A percentile compares a stretch with the other conserved stretches of the same genome.
phyloP scores from a whole-genome alignment of 2,329 filamentous ascomycete genomes.

The Biscogniauxia sp. region DNA sequence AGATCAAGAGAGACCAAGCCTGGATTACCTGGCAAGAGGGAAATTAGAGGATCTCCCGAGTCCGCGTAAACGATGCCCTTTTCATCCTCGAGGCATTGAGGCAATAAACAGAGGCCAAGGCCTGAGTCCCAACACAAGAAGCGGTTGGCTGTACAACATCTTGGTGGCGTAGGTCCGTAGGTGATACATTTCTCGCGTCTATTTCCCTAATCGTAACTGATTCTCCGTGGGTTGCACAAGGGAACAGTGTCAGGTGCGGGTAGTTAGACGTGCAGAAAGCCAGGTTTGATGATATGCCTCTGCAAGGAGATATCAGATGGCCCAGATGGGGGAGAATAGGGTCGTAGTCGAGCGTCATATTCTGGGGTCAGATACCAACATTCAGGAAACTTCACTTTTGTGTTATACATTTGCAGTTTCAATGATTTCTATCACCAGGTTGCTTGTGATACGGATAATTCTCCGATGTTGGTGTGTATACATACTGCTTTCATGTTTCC shows the following conservation, averaged over 20 bases:
- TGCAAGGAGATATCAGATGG: neutral
- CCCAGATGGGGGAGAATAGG: neutral
- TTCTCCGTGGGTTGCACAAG: neutral
- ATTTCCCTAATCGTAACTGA: neutral
- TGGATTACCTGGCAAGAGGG: neutral
- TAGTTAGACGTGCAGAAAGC: neutral
- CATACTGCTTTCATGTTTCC: neutral
- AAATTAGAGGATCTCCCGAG: neutral
- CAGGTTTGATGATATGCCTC: neutral
- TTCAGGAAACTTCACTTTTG: too few species aligned
- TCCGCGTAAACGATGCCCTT: neutral
- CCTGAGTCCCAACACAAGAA: neutral
- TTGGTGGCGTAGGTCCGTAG: neutral
- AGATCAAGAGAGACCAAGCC: neutral
- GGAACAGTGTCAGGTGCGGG: neutral
- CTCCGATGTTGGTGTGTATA: neutral
- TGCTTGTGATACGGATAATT: too few species aligned
- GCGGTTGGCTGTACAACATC: neutral
- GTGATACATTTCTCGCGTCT: neutral
- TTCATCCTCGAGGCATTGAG: neutral
- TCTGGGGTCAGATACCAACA: too few species aligned
- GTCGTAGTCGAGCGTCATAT: too few species aligned
- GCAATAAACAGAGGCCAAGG: neutral
- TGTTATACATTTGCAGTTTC: too few species aligned
- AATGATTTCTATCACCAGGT: too few species aligned